Evolutionary conservation across 23 red algal genomes (phyloP).

Genomic region (Gracilariopsis chorda): DNA sequence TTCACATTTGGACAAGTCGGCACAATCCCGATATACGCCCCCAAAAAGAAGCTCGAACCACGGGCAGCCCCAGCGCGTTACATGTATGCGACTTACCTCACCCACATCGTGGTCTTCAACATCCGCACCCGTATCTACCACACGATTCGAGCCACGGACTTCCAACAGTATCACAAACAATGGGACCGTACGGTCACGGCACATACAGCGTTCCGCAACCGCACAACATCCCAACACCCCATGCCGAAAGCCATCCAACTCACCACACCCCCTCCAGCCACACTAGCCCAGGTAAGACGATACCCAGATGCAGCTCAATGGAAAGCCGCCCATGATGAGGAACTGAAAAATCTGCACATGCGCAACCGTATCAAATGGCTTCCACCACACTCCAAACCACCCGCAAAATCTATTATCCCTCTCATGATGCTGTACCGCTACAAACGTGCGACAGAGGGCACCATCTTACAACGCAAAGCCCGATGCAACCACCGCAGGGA

Average conservation of each 20-base stretch:
- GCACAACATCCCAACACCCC: not conserved
- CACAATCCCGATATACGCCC: not conserved
- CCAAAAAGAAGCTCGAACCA: not conserved
- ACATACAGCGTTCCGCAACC: not conserved
- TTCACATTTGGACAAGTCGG: not conserved
- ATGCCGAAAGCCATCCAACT: not conserved
- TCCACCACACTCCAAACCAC: not conserved
- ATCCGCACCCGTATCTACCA: not conserved
- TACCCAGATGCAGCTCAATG: not conserved
- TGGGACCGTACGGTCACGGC: not conserved
- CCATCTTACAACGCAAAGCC: not conserved
- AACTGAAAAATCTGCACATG: not conserved
- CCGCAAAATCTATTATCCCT: not conserved
- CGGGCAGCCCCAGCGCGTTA: not conserved
- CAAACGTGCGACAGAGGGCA: not conserved
- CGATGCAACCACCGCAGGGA: conserved; percentile 17
- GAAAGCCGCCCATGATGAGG: not conserved
- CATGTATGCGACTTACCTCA: not conserved
- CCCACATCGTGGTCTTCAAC: not conserved
- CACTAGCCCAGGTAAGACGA: not conserved
- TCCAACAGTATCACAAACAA: not conserved
- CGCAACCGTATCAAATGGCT: not conserved
- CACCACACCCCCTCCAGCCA: not conserved
- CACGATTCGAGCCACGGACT: conserved; percentile 13
- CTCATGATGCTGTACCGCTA: not conserved